Evolutionary conservation across 164 flowering plant genomes (phyloP).

Genomic region (Buxus sempervirens): DNA sequence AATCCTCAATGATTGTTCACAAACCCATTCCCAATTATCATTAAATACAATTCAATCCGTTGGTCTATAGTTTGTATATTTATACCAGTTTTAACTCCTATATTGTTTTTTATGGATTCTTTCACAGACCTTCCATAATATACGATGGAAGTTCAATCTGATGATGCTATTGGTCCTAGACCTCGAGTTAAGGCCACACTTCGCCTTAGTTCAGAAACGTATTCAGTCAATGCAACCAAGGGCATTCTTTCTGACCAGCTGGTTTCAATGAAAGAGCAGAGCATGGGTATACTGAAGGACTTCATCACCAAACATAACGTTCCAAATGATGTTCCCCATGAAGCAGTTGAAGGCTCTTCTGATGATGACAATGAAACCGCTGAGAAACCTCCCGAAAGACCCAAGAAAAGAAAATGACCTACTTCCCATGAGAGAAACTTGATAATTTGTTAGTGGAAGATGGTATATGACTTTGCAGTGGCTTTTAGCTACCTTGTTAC

Average conservation of each 20-base stretch:
- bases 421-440: background rate
- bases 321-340: conserved; percentile 81
- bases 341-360: conserved; percentile 47
- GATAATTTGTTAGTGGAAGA: background rate
- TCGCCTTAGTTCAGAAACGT: conserved; percentile 54
- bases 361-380: conserved; percentile 43
- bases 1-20: too few species aligned
- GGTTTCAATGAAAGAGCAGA: conserved; percentile 59
- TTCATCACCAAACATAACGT: conserved; percentile 70
- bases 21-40: too few species aligned
- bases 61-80: background rate
- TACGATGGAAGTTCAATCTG: conserved; percentile 9
- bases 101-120: background rate
- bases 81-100: background rate
- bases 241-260: conserved; percentile 57
- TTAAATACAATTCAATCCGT: too few species aligned
- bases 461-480: too few species aligned
- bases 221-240: conserved; percentile 25
- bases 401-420: conserved; percentile 32
- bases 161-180: background rate
- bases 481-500: too few species aligned
- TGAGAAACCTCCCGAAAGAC: conserved; percentile 23
- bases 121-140: background rate
- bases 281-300: conserved; percentile 68
- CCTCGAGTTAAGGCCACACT: conserved; percentile 42